Percentiles rank a stretch among this genome's conserved stretches.
Conservation (phyloP, 139 green algal species). For the Chlorella sp. region DNA sequence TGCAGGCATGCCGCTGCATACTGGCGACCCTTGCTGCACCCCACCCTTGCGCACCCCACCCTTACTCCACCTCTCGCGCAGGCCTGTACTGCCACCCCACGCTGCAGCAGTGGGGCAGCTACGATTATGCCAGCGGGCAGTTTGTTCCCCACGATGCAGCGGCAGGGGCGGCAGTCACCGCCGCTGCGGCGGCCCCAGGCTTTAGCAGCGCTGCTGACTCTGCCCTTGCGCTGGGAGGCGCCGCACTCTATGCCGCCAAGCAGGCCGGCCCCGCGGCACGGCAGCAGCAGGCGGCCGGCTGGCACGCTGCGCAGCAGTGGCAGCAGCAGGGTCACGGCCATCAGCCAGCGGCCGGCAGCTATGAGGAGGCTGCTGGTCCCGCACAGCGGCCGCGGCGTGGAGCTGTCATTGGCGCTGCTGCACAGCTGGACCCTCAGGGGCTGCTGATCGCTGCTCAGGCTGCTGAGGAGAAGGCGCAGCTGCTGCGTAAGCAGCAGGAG, state of each 20-base stretch:
- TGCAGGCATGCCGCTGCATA: no score
- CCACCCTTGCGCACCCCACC: no score
- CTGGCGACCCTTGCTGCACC: no score
- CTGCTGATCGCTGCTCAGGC: constrained; percentile 6
- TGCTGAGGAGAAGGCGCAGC: constrained; percentile 35
- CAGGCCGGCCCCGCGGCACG: no score
- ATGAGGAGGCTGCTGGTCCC: not conserved
- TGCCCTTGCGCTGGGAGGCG: constrained; percentile 5
- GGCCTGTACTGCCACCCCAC: constrained; percentile 60
- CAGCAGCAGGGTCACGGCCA: not conserved
- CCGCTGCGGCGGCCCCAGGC: not conserved
- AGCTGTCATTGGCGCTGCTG: constrained; percentile 67
- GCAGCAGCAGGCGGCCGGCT: no score
- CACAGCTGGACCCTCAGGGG: constrained; percentile 65
- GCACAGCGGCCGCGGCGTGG: constrained; percentile 32
- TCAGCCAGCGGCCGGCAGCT: not conserved
- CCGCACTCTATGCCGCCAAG: not conserved
- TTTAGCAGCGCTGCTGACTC: constrained; percentile 36
- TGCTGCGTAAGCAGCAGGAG: constrained; percentile 38
- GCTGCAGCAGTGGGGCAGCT: constrained; percentile 63
- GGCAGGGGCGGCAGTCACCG: not conserved
- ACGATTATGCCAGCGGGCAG: constrained; percentile 57
- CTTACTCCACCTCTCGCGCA: not conserved
- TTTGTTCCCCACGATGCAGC: constrained; percentile 47
- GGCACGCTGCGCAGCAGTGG: not conserved